Evolutionary conservation across 73 alveolate genomes (phyloP).

Genomic region (Paramecium primaurelia): DNA sequence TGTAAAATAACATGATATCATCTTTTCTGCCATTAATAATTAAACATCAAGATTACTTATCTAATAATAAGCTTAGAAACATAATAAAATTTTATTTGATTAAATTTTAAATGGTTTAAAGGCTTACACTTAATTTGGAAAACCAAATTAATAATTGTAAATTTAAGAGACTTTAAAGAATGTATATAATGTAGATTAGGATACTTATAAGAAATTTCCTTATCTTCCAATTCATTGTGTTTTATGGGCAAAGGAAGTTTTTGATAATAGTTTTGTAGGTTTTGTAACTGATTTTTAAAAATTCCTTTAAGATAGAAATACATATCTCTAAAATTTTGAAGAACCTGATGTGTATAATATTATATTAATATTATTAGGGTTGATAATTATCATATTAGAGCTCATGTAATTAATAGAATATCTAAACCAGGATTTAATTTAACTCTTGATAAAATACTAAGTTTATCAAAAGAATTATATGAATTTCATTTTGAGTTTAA

Average conservation of each 20-base stretch:
- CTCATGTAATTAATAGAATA: neutral
- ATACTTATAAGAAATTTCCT: constrained; percentile 27
- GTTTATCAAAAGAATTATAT: constrained; percentile 29
- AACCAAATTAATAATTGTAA: neutral
- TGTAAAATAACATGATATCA: neutral
- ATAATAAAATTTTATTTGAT: constrained; percentile 9
- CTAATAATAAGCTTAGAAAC: neutral
- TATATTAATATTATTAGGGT: neutral
- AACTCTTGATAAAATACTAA: constrained; percentile 16
- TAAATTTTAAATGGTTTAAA: constrained; percentile 23
- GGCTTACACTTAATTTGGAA: neutral
- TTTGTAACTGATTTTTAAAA: constrained; percentile 39
- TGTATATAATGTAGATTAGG: neutral
- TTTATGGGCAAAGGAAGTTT: constrained; percentile 38
- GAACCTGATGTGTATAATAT: neutral
- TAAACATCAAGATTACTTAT: neutral
- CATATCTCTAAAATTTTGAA: neutral
- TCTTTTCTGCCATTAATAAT: constrained; percentile 20
- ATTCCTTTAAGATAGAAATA: neutral
- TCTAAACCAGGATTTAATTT: constrained; percentile 11
- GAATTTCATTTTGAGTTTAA: constrained; percentile 11
- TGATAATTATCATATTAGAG: neutral
- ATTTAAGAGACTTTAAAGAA: neutral
- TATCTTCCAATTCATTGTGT: constrained; percentile 39
- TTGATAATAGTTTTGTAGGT: constrained; percentile 11